Base-by-base conservation (phyloP, 129 eudicot species). In the Flaveria bidentis region DNA sequence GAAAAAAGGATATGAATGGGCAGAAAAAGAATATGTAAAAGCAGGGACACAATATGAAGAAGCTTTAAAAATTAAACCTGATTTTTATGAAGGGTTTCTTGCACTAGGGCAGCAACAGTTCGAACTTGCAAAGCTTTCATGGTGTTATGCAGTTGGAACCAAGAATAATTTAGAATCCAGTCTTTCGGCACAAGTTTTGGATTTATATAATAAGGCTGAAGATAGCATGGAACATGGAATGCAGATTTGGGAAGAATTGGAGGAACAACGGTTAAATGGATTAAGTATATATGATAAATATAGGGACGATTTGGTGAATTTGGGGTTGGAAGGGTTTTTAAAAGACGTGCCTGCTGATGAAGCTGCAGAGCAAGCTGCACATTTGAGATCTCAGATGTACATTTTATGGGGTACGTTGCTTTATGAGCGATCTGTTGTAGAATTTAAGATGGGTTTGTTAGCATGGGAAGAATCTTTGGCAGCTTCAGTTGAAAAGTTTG, bases 221-320 rank as follows among this genome's bases (percentile, higher is more conserved):
- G 98, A 94, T 55, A 86, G 88, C 84, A 88, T 94, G 96, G 98
- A 94, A 75, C 87, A 79, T 67, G 98, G 98, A 33, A 89, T 94
- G 93, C 97, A 91, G 80, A 83, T 94, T 76, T 94, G 96, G 98
- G 98, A 94, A 85, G 98, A 94, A 74, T 76, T 88, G 83, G 98
- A 91, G 58, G 98, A 94, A 84, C 90, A 88, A 56, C 85, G 90
- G 28, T 80, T 88, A 17, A 94, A 94, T 76, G 97, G 98, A 17
- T 86, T 94, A 23, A 82, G 89, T 20, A 81, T 85, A 55, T 81
- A 77, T 13, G 96, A 94, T 51, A 84, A 91, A 36, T 77, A 91
- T 79, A 94, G 69, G 81, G 81, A 77, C 6, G 84, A 85, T 69
- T 79, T 91, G 69, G 75, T 81, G 23, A 88, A 86, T 75, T 77